These are phyloP conservation scores for Kregervanrija fluxuum DNA, from an alignment of 805 yeast genomes.

Conservation along the genomic window DNA sequence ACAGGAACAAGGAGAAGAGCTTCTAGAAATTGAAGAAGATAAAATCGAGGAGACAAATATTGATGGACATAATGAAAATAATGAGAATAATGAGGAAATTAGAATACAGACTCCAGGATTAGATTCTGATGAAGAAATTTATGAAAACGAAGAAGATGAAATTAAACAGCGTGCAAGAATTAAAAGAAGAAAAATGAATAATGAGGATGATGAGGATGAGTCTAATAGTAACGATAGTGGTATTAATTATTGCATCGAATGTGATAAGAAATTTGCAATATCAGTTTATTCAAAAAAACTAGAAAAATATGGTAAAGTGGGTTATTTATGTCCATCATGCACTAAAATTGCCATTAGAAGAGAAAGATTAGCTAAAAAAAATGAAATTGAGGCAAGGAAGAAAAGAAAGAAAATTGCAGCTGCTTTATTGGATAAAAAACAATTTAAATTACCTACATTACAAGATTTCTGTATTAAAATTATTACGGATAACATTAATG, in stretches of 20 bases:
- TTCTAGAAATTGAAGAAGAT: constrained; percentile 13
- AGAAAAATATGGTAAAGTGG: constrained; percentile 42
- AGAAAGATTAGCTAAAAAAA: constrained; percentile 37
- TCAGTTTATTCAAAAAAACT: constrained; percentile 56
- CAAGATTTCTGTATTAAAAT: constrained; percentile 76
- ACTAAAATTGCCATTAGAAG: constrained; percentile 38
- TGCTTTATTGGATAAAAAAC: constrained; percentile 70
- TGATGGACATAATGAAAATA: constrained; percentile 9
- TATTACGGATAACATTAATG: constrained; percentile 60
- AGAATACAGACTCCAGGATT: not conserved
- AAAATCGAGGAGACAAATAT: not conserved
- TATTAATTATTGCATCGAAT: constrained; percentile 46
- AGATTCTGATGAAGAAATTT: constrained; percentile 12
- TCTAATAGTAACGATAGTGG: constrained; percentile 13
- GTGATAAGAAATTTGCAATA: constrained; percentile 51
- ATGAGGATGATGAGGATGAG: constrained; percentile 39
- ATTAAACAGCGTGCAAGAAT: constrained; percentile 28
- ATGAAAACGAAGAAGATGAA: constrained; percentile 24
- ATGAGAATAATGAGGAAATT: constrained; percentile 15
- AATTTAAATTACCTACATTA: constrained; percentile 55
- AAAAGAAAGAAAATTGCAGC: constrained; percentile 75
- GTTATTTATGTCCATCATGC: constrained; percentile 63
- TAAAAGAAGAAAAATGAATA: constrained; percentile 15
- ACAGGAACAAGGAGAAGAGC: constrained; percentile 25
- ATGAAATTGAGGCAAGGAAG: constrained; percentile 60